Conservation (phyloP, 805 yeast species). For the Candida berthetii region DNA sequence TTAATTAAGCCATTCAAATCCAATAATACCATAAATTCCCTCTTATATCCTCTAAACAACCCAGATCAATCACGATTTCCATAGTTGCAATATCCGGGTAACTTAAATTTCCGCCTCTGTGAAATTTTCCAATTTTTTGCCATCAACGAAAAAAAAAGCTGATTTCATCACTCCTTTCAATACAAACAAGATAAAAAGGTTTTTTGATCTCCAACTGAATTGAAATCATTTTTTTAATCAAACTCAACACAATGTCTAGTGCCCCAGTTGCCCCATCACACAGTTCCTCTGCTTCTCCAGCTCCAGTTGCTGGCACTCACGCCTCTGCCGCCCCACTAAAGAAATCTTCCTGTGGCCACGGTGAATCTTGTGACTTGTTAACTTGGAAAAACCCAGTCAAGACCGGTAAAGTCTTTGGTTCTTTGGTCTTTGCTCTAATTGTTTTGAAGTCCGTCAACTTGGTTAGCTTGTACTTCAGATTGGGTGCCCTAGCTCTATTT, state of each 20-base stretch:
- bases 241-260: background rate
- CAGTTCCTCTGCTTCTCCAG: background rate
- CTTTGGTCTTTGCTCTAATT: conserved; percentile 47
- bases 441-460: conserved; percentile 59
- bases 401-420: conserved; percentile 74
- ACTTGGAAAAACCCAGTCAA: conserved; percentile 73
- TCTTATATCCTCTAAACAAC: no score
- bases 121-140: background rate
- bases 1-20: no score
- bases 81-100: no score
- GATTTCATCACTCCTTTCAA: background rate
- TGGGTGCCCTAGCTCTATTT: conserved; percentile 52
- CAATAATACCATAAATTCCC: no score
- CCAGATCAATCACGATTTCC: no score
- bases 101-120: no score
- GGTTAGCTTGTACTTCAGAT: conserved; percentile 51
- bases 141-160: background rate
- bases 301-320: background rate
- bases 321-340: background rate
- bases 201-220: no score
- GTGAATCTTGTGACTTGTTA: conserved; percentile 30
- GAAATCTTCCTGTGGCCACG: background rate
- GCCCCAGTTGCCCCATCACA: background rate
- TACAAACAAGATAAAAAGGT: background rate
- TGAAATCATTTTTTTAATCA: background rate